These are phyloP conservation scores for Solanum hybrid DNA, from an alignment of 305 asterid species.

Conservation along the genomic window DNA sequence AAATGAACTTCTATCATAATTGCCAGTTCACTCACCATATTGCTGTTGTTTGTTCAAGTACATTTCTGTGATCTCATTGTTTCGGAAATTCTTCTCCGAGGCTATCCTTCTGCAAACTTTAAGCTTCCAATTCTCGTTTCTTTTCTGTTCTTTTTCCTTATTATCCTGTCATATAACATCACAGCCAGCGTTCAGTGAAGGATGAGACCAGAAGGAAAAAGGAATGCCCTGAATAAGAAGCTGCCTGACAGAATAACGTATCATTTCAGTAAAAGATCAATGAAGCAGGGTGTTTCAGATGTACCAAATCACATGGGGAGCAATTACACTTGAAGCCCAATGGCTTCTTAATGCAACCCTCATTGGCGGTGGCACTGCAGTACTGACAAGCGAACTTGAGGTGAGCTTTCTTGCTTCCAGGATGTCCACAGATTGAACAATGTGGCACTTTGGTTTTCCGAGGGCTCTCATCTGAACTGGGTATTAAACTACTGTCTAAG, in stretches of 20 bases:
- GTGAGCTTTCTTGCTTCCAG: conserved; percentile 80
- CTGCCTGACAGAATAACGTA: neutral
- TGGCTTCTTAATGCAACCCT: conserved; percentile 54
- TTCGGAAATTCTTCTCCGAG: conserved; percentile 55
- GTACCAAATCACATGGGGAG: conserved; percentile 64
- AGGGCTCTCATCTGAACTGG: conserved; percentile 29
- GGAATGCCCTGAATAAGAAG: conserved; percentile 1
- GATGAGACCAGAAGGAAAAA: conserved; percentile 10
- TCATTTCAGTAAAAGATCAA: neutral
- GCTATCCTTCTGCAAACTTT: conserved; percentile 65
- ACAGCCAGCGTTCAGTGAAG: conserved; percentile 11
- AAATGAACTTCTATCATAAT: neutral
- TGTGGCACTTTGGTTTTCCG: conserved; percentile 46
- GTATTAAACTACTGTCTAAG: conserved; percentile 17
- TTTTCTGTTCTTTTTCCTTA: conserved; percentile 55
- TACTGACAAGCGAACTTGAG: conserved; percentile 49
- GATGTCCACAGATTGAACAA: conserved; percentile 89
- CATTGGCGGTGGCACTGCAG: conserved; percentile 47
- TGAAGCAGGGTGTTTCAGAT: neutral
- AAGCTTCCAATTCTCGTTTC: conserved; percentile 52
- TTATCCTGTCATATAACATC: conserved; percentile 43
- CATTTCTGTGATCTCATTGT: conserved; percentile 56
- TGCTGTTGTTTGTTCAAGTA: conserved; percentile 42
- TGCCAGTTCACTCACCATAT: conserved; percentile 33
- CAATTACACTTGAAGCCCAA: conserved; percentile 67